Evolutionary conservation across 257 asterid species (phyloP), one percentile per base, ranked within the genome.

Genomic region (Knoxia roxburghii): DNA sequence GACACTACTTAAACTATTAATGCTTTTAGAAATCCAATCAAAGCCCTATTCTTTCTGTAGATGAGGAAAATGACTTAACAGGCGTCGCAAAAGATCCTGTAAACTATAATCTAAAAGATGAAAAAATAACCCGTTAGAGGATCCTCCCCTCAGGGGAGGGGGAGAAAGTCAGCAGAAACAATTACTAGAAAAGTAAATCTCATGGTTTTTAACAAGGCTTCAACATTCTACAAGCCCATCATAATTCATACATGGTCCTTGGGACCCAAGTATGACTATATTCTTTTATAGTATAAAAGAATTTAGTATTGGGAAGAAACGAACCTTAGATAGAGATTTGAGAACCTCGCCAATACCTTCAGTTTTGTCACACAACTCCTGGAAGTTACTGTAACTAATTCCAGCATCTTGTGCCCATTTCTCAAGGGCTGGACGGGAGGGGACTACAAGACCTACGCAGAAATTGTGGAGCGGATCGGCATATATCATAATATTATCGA

Each of bases 381-480:
- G 46, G 75, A 86, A 79, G 73, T 85, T 83, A 12, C 60, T 70
- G 77, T 74, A 84, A 74, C 73, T 76, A 18, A 85, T 73, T 64
- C 91, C 96, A 77, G 91, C 72, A 75, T 80, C 90, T 7, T 80
- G 81, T 46, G 91, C 96, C 98, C 98, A 91, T 67, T 84, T 82
- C 77, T 88, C 89, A 33, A 91, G 93, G 62, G 73, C 85, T 52
- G 76, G 87, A 61, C 65, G 88, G 20, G 88, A 67, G 33, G 97
- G 89, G 61, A 91, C 96, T n/a, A 88, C 77, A 15, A 91, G 84
- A 62, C 96, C 95, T 30, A 91, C 89, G 39, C 96, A 91, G 27
- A 80, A 91, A 74, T 64, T 91, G 84, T 88, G 83, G 85, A 83
- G 82, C 62, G 97, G 97, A 56, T 91, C 96, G 30, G 91, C 97